Evolutionary conservation across 371 early-diverging fungal species (phyloP), one percentile per base, ranked within the genome.

Genomic region (Mucor piriformis): DNA sequence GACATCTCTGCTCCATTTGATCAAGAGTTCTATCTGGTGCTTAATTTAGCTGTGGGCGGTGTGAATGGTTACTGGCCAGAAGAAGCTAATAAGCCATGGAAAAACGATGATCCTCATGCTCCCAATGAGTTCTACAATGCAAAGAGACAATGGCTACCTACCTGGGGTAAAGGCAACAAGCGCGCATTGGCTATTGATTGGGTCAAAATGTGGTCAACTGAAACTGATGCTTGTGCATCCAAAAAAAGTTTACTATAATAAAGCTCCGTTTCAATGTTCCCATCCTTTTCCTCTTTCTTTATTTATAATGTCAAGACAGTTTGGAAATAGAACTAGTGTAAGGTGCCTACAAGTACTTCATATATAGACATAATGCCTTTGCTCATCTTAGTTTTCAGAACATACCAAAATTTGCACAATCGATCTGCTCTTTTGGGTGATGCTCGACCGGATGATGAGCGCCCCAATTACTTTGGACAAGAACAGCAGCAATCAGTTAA

Each of bases 31-130:
- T 84, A 82, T 51, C 29, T 87, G 72, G 78, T 88, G 25, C 56
- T 90, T 52, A 88, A 90, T 57, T 78, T 90, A 2, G 89, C 91
- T 6, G 88, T 88, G 2, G 89, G 88, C 16, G 89, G 88, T 8
- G 77, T 81, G 2, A 80, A 77, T 48, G 86, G 79, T 1, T 88
- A 76, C 58, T 90, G 85, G 71, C 84, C 86, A 23, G 88, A 88
- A 51, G 68, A 53, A 29, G 62, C 63, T 2, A 53, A 35, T 23
- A 84, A 84, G 42, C 87, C 87, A n/a, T 87, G 87, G 87, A 63
- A 48, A 12, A 81, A 79, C 47, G 44, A 33, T 16, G 69, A 72
- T 37, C 66, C 72, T 8, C 81, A 76, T 61, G 83, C 87, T 1
- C 67, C 76, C 1, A 83, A 82, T 49, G 69, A 62, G 12, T 85